Evolutionary conservation across 169 alveolate species (phyloP).

Genomic region (Babesia microti): DNA sequence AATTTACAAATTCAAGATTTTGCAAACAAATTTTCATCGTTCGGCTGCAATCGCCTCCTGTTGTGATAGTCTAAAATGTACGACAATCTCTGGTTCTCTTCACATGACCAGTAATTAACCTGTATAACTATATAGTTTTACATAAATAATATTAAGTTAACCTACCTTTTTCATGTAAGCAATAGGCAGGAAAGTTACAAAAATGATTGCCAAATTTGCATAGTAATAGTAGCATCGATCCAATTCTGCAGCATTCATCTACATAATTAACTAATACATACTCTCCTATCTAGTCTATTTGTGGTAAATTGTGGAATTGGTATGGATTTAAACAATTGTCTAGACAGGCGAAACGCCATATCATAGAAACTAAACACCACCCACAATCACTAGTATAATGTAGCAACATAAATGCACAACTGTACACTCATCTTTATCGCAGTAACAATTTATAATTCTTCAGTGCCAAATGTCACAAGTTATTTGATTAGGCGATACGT

Average conservation of each 20-base stretch:
- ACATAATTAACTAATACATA: neutral
- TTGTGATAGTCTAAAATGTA: constrained; percentile 23
- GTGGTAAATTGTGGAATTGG: constrained; percentile 41
- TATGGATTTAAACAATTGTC: constrained; percentile 14
- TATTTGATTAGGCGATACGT: too few species aligned
- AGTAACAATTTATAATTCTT: too few species aligned
- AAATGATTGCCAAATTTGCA: constrained; percentile 28
- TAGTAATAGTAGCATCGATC: constrained; percentile 41
- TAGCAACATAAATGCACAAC: neutral
- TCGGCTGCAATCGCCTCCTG: too few species aligned
- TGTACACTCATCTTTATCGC: too few species aligned
- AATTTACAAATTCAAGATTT: neutral
- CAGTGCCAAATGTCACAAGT: too few species aligned
- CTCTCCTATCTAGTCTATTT: constrained; percentile 38
- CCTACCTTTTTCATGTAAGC: constrained; percentile 37
- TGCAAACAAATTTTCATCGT: neutral
- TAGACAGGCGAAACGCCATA: constrained; percentile 15
- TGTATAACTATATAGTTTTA: neutral
- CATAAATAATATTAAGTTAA: constrained; percentile 1
- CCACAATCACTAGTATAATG: neutral
- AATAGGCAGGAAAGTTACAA: constrained; percentile 37
- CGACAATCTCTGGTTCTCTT: constrained; percentile 24
- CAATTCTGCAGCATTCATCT: constrained; percentile 45
- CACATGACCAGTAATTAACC: constrained; percentile 47
- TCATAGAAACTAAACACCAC: neutral